Base-by-base conservation (phyloP, 495 filamentous ascomycete genomes). In the Penicillium parvum region DNA sequence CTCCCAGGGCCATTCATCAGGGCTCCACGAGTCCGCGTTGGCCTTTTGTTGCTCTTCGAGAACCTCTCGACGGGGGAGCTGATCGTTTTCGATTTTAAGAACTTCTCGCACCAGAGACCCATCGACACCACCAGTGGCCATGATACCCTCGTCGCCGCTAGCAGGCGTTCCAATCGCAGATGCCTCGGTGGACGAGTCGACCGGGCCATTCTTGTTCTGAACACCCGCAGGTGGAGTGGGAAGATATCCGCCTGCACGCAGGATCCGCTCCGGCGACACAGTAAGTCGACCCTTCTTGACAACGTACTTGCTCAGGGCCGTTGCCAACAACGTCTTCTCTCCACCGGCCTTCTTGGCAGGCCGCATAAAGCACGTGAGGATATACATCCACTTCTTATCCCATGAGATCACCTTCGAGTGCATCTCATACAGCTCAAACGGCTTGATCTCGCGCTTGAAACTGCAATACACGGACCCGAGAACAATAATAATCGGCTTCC, bases 261-360 rank as follows among this genome's bases (percentile, higher is more conserved):
- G 68, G 9, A 92, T 73, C 21, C 85, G 68, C 60, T 91, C 88
- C 5, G 91, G 88, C 26, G 87, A 76, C 5, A 96, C 77, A 5
- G 91, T 98, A 49, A 90, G 66, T 12, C 92, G 71, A 0, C 90
- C 90, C 54, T 86, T 78, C 70, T 96, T 96, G 54, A 88, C 83
- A 2, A 95, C 90, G 57, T 94, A 96, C 69, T 94, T 91, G 51
- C 80, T 83, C 10, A 96, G 52, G 4, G 79, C 84, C 3, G 81
- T 84, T 1, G 90, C 90, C 47, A 84, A 79, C 23, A 96, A 72
- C 16, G 68, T 68, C 48, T 79, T 74, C 49, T 69, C 66, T 38
- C 52, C 66, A n/a, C 64, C 69, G 22, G 58, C 60, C 10, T 50
- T 55, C 12, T 55, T 63, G 3, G 66, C 71, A 30, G 69, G 61